A percentile compares a stretch with the other conserved stretches of the same genome.
phyloP scores from a whole-genome alignment of 1,139 yeast genomes.

The Zhuliangozyma parablackwelliae region DNA sequence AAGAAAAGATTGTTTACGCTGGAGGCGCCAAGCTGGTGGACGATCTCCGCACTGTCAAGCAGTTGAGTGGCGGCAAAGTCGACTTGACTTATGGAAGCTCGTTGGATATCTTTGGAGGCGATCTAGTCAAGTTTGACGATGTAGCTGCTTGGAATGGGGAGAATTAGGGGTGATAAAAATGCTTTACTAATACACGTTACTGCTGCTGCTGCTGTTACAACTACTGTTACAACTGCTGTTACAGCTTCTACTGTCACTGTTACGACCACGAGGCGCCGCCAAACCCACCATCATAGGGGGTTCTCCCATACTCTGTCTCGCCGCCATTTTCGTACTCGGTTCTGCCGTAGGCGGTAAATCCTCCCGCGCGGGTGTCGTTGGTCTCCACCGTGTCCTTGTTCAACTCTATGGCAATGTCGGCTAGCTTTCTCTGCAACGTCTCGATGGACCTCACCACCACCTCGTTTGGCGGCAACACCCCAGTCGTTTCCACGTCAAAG shows the following conservation, averaged over 20 bases:
- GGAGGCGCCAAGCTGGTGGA: conserved; percentile 84
- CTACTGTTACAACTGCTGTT: background rate
- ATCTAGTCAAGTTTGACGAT: conserved; percentile 67
- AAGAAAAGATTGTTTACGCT: conserved; percentile 82
- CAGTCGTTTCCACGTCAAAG: conserved; percentile 88
- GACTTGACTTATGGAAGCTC: conserved; percentile 93
- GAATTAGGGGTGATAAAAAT: background rate
- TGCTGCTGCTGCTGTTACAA: too few relatives aligned
- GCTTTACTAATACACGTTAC: background rate
- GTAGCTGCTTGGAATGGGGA: conserved; percentile 65
- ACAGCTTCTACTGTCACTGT: conserved; percentile 2
- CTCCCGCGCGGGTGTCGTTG: conserved; percentile 40
- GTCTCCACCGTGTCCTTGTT: conserved; percentile 56
- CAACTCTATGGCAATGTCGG: conserved; percentile 80
- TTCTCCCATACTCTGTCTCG: conserved; percentile 31
- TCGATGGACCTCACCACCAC: conserved; percentile 81
- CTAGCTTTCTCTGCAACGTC: conserved; percentile 84
- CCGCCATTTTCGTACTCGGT: conserved; percentile 38
- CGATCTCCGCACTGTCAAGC: conserved; percentile 64
- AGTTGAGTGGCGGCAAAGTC: conserved; percentile 72
- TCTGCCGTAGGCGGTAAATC: conserved; percentile 49
- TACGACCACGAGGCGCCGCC: conserved; percentile 24
- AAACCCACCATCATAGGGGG: conserved; percentile 40
- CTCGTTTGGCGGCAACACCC: conserved; percentile 82
- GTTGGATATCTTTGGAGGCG: conserved; percentile 90